Conservation (phyloP, 768 basidiomycete species). For the Kondoa subrosea region DNA sequence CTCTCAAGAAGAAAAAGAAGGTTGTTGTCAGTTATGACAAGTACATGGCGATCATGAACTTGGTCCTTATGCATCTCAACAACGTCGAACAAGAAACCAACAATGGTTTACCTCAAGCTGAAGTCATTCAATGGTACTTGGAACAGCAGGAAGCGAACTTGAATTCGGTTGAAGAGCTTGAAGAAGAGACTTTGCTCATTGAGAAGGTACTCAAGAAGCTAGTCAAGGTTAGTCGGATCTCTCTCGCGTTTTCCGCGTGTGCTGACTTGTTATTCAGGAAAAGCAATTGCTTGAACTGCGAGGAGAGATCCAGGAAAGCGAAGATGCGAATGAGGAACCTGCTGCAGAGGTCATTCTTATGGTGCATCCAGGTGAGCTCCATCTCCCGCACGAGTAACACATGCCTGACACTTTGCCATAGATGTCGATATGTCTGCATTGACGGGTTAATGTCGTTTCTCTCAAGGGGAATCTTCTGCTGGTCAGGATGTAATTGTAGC, state of each 20-base stretch:
- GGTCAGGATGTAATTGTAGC: background rate
- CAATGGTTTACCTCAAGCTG: slow-evolving; percentile 66
- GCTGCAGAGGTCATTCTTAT: slow-evolving; percentile 21
- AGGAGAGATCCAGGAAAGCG: slow-evolving; percentile 14
- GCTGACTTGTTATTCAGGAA: slow-evolving; percentile 17
- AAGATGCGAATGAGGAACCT: slow-evolving; percentile 14
- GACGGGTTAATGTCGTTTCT: background rate
- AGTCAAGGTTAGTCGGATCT: slow-evolving; percentile 46
- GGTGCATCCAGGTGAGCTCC: slow-evolving; percentile 23
- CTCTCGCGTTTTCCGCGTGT: background rate
- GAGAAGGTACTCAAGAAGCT: slow-evolving; percentile 75
- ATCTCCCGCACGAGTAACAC: background rate
- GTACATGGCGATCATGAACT: slow-evolving; percentile 72
- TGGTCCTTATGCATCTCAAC: slow-evolving; percentile 66
- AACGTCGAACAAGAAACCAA: slow-evolving; percentile 59
- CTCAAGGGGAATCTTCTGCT: background rate
- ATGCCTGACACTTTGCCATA: background rate
- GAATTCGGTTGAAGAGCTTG: slow-evolving; percentile 65
- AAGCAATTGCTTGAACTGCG: slow-evolving; percentile 27
- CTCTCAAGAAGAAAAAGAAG: slow-evolving; percentile 36
- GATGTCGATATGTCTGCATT: background rate
- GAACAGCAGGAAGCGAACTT: slow-evolving; percentile 73
- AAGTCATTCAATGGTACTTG: slow-evolving; percentile 91
- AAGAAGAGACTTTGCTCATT: slow-evolving; percentile 77
- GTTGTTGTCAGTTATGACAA: slow-evolving; percentile 93